phyloP scores from a whole-genome alignment of 306 rosid genomes.

The Quillaja saponaria region DNA sequence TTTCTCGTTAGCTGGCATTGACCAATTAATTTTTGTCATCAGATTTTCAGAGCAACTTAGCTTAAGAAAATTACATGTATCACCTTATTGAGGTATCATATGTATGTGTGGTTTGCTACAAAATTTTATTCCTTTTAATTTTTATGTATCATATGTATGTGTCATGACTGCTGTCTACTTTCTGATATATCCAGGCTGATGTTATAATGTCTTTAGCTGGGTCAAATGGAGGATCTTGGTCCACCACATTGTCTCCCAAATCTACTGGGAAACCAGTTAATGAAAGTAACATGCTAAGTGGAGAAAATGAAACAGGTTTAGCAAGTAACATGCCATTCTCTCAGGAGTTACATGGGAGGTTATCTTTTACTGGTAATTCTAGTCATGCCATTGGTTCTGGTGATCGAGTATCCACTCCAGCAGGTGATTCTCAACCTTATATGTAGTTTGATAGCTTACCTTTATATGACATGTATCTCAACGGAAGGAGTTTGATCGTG shows the following conservation, averaged over 20 bases:
- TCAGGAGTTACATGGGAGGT: constrained; percentile 60
- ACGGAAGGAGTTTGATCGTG: neutral
- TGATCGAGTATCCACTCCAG: constrained; percentile 50
- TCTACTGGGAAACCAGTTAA: constrained; percentile 46
- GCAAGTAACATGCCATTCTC: constrained; percentile 44
- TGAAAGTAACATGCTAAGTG: constrained; percentile 52
- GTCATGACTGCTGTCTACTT: neutral
- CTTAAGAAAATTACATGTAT: no score
- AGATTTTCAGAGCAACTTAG: neutral
- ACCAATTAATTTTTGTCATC: neutral
- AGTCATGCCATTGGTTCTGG: constrained; percentile 45
- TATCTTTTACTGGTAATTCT: constrained; percentile 51
- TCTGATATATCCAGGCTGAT: constrained; percentile 68
- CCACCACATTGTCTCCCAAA: constrained; percentile 76
- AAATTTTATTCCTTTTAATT: no score
- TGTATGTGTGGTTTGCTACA: no score
- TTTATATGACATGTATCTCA: neutral
- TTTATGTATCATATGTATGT: no score
- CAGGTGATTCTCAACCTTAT: constrained; percentile 46
- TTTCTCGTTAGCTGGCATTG: no score
- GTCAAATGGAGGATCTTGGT: constrained; percentile 98
- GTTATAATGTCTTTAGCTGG: constrained; percentile 97
- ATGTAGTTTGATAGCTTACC: constrained; percentile 15
- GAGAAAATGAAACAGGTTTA: constrained; percentile 64
- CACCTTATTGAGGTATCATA: no score